These are phyloP conservation scores for Monilinia polystroma DNA, from an alignment of 2,329 filamentous ascomycete species.

Conservation along the genomic window DNA sequence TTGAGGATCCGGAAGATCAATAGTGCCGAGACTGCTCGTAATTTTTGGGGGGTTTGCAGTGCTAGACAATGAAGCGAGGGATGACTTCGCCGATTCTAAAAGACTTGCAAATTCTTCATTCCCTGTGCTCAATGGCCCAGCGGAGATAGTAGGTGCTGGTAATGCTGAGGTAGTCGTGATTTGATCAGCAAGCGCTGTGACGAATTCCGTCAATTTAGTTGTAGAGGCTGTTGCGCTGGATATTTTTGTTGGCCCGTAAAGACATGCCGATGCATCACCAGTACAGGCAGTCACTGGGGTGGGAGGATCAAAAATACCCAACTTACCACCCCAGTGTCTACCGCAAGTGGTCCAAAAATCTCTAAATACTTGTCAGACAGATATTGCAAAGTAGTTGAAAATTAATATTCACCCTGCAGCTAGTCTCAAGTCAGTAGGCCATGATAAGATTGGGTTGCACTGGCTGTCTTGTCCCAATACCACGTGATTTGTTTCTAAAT, in stretches of 20 bases:
- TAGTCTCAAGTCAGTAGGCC: conserved; percentile 37
- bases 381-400: background rate
- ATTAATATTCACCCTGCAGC: conserved; percentile 9
- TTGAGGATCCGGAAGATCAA: background rate
- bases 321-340: conserved; percentile 30
- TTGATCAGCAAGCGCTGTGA: conserved; percentile 11
- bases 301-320: conserved; percentile 44
- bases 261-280: conserved; percentile 20
- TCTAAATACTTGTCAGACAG: conserved; percentile 7
- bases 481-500: conserved; percentile 11
- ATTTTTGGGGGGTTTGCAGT: background rate
- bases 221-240: background rate
- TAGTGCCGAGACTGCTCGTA: background rate
- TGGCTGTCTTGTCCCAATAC: conserved; percentile 20
- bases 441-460: conserved; percentile 42
- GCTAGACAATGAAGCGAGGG: conserved; percentile 7
- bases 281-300: conserved; percentile 40
- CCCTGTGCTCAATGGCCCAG: conserved; percentile 2
- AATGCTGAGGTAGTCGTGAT: background rate
- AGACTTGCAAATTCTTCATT: conserved; percentile 3
- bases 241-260: conserved; percentile 12
- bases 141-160: background rate
- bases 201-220: background rate
- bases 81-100: background rate
- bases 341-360: conserved; percentile 41